Evolutionary conservation across 129 eudicot genomes (phyloP).

Genomic region (Calendula officinalis): DNA sequence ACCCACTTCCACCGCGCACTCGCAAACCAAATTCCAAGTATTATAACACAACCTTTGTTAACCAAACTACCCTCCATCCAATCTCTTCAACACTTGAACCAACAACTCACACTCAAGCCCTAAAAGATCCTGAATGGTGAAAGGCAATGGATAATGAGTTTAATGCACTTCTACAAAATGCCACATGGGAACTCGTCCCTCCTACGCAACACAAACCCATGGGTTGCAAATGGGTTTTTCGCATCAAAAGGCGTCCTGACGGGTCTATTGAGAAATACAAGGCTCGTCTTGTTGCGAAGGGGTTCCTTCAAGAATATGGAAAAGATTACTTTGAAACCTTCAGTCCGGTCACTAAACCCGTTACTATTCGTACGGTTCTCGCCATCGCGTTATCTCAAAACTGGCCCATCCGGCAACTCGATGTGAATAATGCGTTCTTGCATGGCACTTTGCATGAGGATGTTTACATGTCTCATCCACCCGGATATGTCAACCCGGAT

Average conservation of each 20-base stretch:
- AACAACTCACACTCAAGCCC: background rate
- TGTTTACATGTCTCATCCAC: conserved; percentile 27
- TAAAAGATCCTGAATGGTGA: conserved; percentile 1
- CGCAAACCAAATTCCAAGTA: conserved; percentile 15
- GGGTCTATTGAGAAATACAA: background rate
- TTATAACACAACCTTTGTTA: conserved; percentile 6
- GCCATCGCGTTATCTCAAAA: no score
- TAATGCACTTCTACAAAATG: conserved; percentile 6
- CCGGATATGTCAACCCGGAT: background rate
- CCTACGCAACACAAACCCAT: background rate
- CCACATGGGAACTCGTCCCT: conserved; percentile 16
- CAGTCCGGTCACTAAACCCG: no score
- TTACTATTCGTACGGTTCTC: no score
- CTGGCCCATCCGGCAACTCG: no score
- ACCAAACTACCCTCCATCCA: conserved; percentile 7
- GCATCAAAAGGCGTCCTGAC: conserved; percentile 1
- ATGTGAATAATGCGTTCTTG: no score
- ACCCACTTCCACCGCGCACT: background rate
- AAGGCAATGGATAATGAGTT: conserved; percentile 3
- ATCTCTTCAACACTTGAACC: conserved; percentile 12
- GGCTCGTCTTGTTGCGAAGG: no score
- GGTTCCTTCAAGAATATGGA: no score
- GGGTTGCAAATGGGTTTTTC: conserved; percentile 18
- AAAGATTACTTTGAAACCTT: no score
- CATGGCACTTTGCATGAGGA: conserved; percentile 21